Evolutionary conservation across 352 stramenopile genomes (phyloP), one percentile per base, ranked within the genome.

Genomic region (Peronospora destructor): DNA sequence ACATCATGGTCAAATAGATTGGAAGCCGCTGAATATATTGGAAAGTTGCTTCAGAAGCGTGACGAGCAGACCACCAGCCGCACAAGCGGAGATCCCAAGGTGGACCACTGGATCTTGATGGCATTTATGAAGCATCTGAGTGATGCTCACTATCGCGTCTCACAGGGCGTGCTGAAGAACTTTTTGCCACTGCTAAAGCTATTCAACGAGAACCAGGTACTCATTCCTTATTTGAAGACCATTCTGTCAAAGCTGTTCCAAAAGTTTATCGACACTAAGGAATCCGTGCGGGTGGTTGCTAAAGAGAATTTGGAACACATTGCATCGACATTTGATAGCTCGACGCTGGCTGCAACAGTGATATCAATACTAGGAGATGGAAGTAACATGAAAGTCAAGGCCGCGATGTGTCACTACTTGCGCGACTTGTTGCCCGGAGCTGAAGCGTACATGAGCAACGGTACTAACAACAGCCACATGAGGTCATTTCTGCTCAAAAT

Each of bases 381-480:
- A 9, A 80, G 60, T 37, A 90, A 90, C 52, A 79, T 90, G 69
- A 91, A 90, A 45, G 69, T 88, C 36, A 88, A 85, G 38, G 59
- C 58, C 4, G 66, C 73, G 0, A 73, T 90, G 39, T 88, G 76
- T 52, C 55, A 81, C 26, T 93, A 84, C 33, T 40, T 93, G 12
- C 65, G 71, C 14, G 56, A 76, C 28, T 35, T 90, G 8, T 45
- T 93, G 8, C 79, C 77, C 4, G 41, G 42, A 6, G 69, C 76
- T 3, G 56, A 62, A 10, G 73, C 57, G 9, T 90, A 90, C 23
- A 72, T 88, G 43, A 68, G 71, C 17, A 68, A 87, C 34, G 74
- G 71, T 40, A 46, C 53, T 30, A 88, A 79, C 61, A 71, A 78
- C 37, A 79, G 65, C 25, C 66, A 84, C 48, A 84, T 91, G 69